Evolutionary conservation across 495 filamentous ascomycete genomes (phyloP), one percentile per base, ranked within the genome.

Genomic region (Barbatosphaeria neglecta): DNA sequence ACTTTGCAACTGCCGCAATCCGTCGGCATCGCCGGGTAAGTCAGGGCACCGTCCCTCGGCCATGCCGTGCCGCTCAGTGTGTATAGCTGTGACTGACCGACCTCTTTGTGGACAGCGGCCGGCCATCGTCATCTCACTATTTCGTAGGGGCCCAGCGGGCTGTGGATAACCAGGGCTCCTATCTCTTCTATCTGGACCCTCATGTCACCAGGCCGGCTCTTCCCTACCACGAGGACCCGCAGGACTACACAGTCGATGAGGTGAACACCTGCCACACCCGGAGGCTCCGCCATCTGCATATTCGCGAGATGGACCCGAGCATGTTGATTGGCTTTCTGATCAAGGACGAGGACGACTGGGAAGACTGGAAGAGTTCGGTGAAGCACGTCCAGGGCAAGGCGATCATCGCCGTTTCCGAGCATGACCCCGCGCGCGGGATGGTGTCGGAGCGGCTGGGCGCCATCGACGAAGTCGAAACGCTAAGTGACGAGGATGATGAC

Each of bases 321-420:
- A 99, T 99, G 93, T 69, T 99, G 23, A 85, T 99, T 45, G 93
- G 84, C n/a, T 97, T 99, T 54, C 68, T 99, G 5, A 89, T 99
- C 48, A 73, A 72, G 24, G 74, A 87, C 51, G 81, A 87, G 51
- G 73, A 78, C 20, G 93, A 97, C 48, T 99, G 93, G 86, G 65
- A 69, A 24, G 74, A 78, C 50, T 97, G 88, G 89, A 80, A 85
- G 53, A 64, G 68, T 42, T 75, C 74, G 15, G 73, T 95, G 8
- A 70, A 73, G 48, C 71, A 81, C 33, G 76, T 81, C 9, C 72
- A 81, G 49, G 87, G 88, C 22, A 95, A 95, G 59, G 74, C 80
- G 15, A 84, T 98, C 33, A 80, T 98, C 44, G 83, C 88, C 57
- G 78, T 98, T 10, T 77, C 77, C 11, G 81, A 87, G 41, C 65